A percentile compares a stretch with the other conserved stretches of the same genome.
phyloP scores from a whole-genome alignment of 2,329 filamentous ascomycete species.

The Trichoderma pleuroti region DNA sequence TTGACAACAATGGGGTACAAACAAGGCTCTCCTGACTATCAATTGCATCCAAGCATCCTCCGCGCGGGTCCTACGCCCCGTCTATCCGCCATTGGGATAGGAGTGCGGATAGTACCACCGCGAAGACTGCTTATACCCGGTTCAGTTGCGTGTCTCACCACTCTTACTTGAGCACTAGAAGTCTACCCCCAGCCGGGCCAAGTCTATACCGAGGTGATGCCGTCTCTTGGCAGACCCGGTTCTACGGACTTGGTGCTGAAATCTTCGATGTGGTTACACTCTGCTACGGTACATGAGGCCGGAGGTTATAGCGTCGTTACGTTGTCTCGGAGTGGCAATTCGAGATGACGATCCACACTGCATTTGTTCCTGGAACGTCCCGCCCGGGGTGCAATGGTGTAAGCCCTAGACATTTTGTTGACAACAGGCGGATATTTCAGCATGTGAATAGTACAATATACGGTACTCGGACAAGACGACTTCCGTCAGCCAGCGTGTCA shows the following conservation, averaged over 20 bases:
- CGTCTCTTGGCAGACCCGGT: not conserved
- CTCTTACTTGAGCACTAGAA: slow-evolving; percentile 10
- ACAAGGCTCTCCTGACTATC: not conserved
- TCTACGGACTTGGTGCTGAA: not conserved
- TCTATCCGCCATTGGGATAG: not conserved
- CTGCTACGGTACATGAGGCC: not conserved
- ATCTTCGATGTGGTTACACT: not conserved
- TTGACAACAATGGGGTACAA: not conserved
- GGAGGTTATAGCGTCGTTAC: not conserved
- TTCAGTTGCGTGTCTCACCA: not conserved
- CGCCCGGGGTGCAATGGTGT: not conserved
- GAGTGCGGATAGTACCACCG: not conserved
- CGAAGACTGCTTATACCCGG: not conserved
- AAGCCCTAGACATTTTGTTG: slow-evolving; percentile 2
- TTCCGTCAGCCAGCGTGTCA: not conserved
- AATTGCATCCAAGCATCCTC: not conserved
- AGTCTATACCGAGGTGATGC: not conserved
- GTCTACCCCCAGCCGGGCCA: not conserved
- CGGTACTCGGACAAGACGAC: not conserved
- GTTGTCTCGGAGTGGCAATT: not conserved
- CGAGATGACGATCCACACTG: not conserved
- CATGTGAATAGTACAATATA: not conserved
- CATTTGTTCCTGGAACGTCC: slow-evolving; percentile 2
- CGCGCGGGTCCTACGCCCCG: not conserved
- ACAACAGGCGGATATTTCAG: not conserved